These are phyloP conservation scores for Umbellularia californica DNA, from an alignment of 164 flowering plant species.

Conservation along the genomic window DNA sequence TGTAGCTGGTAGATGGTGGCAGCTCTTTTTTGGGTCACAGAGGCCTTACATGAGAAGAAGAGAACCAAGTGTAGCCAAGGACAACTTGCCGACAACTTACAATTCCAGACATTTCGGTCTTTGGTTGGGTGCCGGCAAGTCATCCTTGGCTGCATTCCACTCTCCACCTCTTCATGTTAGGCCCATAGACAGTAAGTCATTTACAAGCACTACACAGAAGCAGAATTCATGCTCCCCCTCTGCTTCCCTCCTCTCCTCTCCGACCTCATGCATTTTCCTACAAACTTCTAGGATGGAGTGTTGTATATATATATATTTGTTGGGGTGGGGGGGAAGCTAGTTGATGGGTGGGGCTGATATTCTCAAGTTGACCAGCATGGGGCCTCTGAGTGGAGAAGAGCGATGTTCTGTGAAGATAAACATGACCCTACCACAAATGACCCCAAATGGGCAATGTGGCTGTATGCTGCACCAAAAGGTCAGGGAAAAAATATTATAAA, in stretches of 20 bases:
- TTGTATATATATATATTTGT: conserved; percentile 17
- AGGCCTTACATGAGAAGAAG: conserved; percentile 39
- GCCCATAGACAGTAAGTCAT: conserved; percentile 11
- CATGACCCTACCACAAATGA: not conserved
- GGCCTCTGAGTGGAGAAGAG: not conserved
- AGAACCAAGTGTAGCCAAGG: conserved; percentile 43
- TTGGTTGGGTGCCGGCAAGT: conserved; percentile 28
- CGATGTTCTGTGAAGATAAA: not conserved
- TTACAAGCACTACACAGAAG: no score
- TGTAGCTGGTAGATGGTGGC: no score
- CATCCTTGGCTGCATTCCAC: conserved; percentile 44
- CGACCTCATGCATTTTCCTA: no score
- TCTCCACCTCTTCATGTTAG: conserved; percentile 33
- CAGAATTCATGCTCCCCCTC: not conserved
- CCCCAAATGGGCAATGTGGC: conserved; percentile 5
- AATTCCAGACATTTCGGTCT: not conserved
- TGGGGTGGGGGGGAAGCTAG: not conserved
- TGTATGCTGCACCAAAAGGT: conserved; percentile 17
- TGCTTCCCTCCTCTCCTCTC: not conserved
- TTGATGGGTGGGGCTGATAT: conserved; percentile 1
- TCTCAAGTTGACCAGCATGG: conserved; percentile 4
- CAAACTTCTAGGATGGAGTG: conserved; percentile 1
- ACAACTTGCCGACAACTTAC: conserved; percentile 30
- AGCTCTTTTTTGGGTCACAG: not conserved
- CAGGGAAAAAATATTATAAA: not conserved